phyloP scores from a whole-genome alignment of 2,329 filamentous ascomycete genomes.

The Nothomitra cinnamomea region DNA sequence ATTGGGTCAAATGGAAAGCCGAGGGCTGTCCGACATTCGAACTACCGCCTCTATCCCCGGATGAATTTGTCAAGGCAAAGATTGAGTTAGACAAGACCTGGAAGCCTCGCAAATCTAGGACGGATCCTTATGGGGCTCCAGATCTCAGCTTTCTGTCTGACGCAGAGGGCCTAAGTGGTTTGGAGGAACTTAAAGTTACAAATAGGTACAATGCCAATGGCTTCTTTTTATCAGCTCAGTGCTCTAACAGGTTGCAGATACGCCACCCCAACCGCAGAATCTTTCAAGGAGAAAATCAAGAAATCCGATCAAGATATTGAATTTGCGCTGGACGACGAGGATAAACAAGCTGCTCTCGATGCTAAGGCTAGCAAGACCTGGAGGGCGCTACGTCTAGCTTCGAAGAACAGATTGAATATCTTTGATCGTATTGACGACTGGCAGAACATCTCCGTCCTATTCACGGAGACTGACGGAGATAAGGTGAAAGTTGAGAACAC shows the following conservation, averaged over 20 bases:
- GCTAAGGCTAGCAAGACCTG: slow-evolving; percentile 79
- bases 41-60: slow-evolving; percentile 49
- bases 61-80: slow-evolving; percentile 54
- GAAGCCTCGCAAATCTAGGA: slow-evolving; percentile 51
- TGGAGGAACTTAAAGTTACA: slow-evolving; percentile 52
- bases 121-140: slow-evolving; percentile 53
- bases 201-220: slow-evolving; percentile 26
- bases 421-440: slow-evolving; percentile 84
- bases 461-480: slow-evolving; percentile 14
- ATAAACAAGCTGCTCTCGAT: slow-evolving; percentile 42
- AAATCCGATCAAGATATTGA: slow-evolving; percentile 74
- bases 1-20: slow-evolving; percentile 98
- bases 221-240: not conserved
- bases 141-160: slow-evolving; percentile 65
- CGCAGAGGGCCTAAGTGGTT: slow-evolving; percentile 38
- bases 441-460: slow-evolving; percentile 43
- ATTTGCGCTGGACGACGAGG: slow-evolving; percentile 50
- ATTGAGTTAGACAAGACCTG: slow-evolving; percentile 47
- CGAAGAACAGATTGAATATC: slow-evolving; percentile 51
- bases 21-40: slow-evolving; percentile 84
- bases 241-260: slow-evolving; percentile 31
- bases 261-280: slow-evolving; percentile 49
- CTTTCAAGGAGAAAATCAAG: slow-evolving; percentile 56
- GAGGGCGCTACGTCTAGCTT: slow-evolving; percentile 70
- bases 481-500: not conserved